phyloP scores from a whole-genome alignment of 805 yeast species.

The Lachancea sp. region DNA sequence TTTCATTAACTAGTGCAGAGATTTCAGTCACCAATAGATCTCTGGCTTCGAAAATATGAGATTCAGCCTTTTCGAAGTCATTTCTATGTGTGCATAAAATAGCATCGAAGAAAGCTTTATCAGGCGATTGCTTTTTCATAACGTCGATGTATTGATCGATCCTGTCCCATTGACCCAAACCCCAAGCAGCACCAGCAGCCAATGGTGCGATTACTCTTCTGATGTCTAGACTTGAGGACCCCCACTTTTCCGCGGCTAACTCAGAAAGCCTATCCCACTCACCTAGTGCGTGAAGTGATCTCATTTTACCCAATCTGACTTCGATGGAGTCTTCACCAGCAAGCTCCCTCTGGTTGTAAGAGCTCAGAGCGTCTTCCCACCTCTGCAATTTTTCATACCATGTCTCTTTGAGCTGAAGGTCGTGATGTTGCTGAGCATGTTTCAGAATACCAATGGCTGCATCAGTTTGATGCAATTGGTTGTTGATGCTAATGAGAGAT shows the following conservation, averaged over 20 bases:
- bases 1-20: slow-evolving; percentile 89
- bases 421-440: slow-evolving; percentile 88
- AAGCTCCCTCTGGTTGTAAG: slow-evolving; percentile 74
- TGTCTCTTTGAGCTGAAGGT: slow-evolving; percentile 85
- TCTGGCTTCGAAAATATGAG: slow-evolving; percentile 76
- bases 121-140: slow-evolving; percentile 90
- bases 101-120: slow-evolving; percentile 90
- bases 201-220: slow-evolving; percentile 86
- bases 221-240: slow-evolving; percentile 59
- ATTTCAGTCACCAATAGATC: slow-evolving; percentile 88
- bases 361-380: slow-evolving; percentile 96
- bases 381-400: slow-evolving; percentile 96
- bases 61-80: slow-evolving; percentile 73
- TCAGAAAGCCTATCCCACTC: slow-evolving; percentile 94
- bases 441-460: slow-evolving; percentile 96
- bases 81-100: slow-evolving; percentile 79
- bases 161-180: slow-evolving; percentile 91
- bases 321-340: slow-evolving; percentile 60
- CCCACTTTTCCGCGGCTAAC: slow-evolving; percentile 84
- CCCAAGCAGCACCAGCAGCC: slow-evolving; percentile 99
- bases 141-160: slow-evolving; percentile 88
- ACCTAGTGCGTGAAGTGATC: slow-evolving; percentile 96
- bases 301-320: slow-evolving; percentile 94
- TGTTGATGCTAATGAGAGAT: slow-evolving; percentile 83
- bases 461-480: slow-evolving; percentile 91